phyloP scores from a whole-genome alignment of 2,329 filamentous ascomycete genomes.

The Chaetomiaceae sp. region DNA sequence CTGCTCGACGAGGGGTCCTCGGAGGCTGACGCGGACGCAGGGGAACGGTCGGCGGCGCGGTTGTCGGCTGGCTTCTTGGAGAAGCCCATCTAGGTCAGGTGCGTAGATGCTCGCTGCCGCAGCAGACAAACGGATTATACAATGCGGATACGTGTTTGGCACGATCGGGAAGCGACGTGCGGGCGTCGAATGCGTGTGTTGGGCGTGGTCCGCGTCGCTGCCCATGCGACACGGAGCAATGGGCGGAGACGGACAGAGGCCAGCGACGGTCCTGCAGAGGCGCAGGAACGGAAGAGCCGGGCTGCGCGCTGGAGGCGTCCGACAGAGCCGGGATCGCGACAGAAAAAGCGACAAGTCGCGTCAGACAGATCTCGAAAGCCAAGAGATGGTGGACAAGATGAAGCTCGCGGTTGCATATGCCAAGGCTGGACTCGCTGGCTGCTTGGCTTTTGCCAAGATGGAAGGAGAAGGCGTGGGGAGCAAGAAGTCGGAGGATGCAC shows the following conservation, averaged over 20 bases:
- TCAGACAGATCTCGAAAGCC: slow-evolving; percentile 16
- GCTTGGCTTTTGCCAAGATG: slow-evolving; percentile 29
- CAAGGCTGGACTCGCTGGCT: slow-evolving; percentile 29
- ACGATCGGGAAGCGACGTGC: slow-evolving; percentile 6
- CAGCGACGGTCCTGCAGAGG: neutral
- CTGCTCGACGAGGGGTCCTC: slow-evolving; percentile 16
- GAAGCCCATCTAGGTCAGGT: slow-evolving; percentile 40
- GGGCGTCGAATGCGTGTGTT: neutral
- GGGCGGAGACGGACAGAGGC: neutral
- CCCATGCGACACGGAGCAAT: slow-evolving; percentile 9
- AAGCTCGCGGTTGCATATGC: slow-evolving; percentile 30
- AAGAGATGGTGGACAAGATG: slow-evolving; percentile 27
- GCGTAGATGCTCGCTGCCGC: slow-evolving; percentile 26
- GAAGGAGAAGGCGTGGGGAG: slow-evolving; percentile 21
- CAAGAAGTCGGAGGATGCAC: slow-evolving; percentile 5
- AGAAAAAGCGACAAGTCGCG: slow-evolving; percentile 3
- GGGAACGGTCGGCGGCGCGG: slow-evolving; percentile 36
- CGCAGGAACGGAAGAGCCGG: neutral
- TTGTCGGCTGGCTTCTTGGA: slow-evolving; percentile 28
- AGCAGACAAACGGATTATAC: slow-evolving; percentile 3
- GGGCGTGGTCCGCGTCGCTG: slow-evolving; percentile 10
- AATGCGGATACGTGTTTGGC: neutral
- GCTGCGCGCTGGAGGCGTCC: slow-evolving; percentile 13
- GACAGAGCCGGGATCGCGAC: slow-evolving; percentile 14
- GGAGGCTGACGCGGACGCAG: slow-evolving; percentile 17